Percentiles rank a stretch among this genome's conserved stretches.
phyloP scores from a whole-genome alignment of 805 yeast genomes.

The Wickerhamomyces rabaulensis region DNA sequence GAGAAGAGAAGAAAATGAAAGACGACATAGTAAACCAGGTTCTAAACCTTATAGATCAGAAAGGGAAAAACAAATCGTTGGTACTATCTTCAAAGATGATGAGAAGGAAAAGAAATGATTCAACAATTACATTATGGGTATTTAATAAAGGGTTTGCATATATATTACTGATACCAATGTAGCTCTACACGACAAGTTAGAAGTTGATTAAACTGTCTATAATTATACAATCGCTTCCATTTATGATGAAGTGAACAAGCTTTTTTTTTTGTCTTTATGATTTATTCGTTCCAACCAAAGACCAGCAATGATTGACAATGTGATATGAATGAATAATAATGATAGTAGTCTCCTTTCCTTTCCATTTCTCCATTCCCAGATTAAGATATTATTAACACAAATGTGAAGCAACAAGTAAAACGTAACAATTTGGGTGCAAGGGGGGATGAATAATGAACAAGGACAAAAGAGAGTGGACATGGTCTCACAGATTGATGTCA shows the following conservation, averaged over 20 bases:
- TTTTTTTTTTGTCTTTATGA: neutral
- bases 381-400: neutral
- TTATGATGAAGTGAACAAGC: neutral
- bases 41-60: constrained; percentile 58
- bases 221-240: constrained; percentile 1
- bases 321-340: neutral
- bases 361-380: neutral
- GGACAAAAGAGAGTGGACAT: neutral
- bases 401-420: neutral
- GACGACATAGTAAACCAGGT: constrained; percentile 69
- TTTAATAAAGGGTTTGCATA: constrained; percentile 3
- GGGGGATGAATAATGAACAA: neutral
- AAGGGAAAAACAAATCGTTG: constrained; percentile 82
- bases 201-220: constrained; percentile 5
- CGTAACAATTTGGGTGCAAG: neutral
- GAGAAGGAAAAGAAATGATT: constrained; percentile 15
- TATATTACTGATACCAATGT: too few species aligned
- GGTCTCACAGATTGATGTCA: constrained; percentile 52
- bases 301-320: neutral
- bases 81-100: constrained; percentile 61
- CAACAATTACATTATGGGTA: neutral
- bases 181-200: neutral
- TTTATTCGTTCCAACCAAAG: neutral
- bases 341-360: neutral
- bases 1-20: constrained; percentile 76